Percentiles rank a stretch among this genome's conserved stretches.
Conservation (phyloP, 1,284 basidiomycete genomes). For the Heterobasidion occidentale region DNA sequence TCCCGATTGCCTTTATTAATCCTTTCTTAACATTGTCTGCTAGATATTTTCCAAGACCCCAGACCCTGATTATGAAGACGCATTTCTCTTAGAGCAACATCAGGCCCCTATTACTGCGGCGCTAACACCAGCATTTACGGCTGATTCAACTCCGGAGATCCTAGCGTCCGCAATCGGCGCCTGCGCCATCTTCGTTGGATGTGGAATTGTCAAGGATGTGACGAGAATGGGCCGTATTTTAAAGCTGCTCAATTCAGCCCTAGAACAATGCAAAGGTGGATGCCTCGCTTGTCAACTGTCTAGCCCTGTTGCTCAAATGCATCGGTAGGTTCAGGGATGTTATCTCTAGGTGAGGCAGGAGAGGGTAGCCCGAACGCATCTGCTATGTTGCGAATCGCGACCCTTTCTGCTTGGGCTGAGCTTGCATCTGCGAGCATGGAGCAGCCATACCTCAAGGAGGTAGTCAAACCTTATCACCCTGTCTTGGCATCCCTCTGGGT, state of each 20-base stretch:
- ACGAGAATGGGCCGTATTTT: conserved; percentile 90
- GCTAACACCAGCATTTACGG: conserved; percentile 93
- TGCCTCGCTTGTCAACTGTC: conserved; percentile 2
- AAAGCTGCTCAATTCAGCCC: conserved; percentile 79
- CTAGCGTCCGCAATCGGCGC: conserved; percentile 88
- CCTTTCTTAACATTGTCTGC: conserved; percentile 4
- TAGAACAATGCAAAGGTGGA: conserved; percentile 85
- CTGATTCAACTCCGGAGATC: conserved; percentile 94
- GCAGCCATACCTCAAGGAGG: conserved; percentile 74
- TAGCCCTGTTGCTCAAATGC: conserved; percentile 1
- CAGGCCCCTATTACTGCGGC: conserved; percentile 98
- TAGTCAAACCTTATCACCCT: conserved; percentile 77
- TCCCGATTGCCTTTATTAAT: neutral
- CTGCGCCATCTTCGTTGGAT: conserved; percentile 93
- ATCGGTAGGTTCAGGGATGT: conserved; percentile 66
- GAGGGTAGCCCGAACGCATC: conserved; percentile 91
- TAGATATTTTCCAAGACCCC: conserved; percentile 82
- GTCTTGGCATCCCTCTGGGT: conserved; percentile 85
- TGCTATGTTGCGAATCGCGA: conserved; percentile 91
- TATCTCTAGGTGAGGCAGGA: conserved; percentile 81
- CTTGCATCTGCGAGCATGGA: conserved; percentile 74
- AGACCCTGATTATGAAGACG: conserved; percentile 90
- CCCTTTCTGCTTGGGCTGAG: conserved; percentile 94
- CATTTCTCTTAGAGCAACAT: conserved; percentile 92
- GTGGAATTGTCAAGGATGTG: conserved; percentile 91